These are phyloP conservation scores for Mycena vulgaris DNA, from an alignment of 768 basidiomycete species.

Conservation along the genomic window DNA sequence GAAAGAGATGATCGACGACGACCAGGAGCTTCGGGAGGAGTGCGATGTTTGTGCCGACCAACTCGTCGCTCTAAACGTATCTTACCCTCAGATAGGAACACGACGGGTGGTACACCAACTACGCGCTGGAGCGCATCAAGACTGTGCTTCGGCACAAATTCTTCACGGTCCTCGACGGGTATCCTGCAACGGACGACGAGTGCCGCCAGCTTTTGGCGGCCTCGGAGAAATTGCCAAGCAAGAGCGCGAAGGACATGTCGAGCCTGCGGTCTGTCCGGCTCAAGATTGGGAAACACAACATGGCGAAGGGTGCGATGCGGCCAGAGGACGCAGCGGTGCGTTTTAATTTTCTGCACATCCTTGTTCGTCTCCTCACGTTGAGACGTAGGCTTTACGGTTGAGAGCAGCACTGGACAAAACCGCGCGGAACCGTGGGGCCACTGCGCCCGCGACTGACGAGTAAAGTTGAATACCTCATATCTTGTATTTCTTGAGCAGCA, in stretches of 20 bases:
- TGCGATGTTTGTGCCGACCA: constrained; percentile 74
- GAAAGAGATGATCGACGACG: constrained; percentile 83
- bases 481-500: constrained; percentile 36
- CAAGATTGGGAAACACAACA: constrained; percentile 84
- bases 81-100: constrained; percentile 66
- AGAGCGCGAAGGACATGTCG: constrained; percentile 47
- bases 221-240: constrained; percentile 56
- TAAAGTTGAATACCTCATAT: constrained; percentile 10
- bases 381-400: constrained; percentile 74
- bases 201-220: constrained; percentile 74
- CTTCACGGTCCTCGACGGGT: constrained; percentile 82
- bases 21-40: constrained; percentile 74
- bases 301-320: constrained; percentile 88
- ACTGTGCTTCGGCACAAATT: constrained; percentile 89
- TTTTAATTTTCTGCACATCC: constrained; percentile 26
- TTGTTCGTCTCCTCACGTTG: neutral
- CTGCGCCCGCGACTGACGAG: constrained; percentile 39
- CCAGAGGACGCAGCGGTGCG: constrained; percentile 88
- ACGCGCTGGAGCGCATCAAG: constrained; percentile 88
- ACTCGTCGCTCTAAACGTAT: neutral
- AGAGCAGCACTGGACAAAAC: constrained; percentile 76
- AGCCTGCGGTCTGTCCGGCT: constrained; percentile 66
- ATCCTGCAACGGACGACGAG: constrained; percentile 80
- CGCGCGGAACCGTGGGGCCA: constrained; percentile 55
- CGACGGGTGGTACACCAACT: constrained; percentile 90